phyloP scores from a whole-genome alignment of 2,329 filamentous ascomycete species.

The Gnomoniopsis smithogilvyi region DNA sequence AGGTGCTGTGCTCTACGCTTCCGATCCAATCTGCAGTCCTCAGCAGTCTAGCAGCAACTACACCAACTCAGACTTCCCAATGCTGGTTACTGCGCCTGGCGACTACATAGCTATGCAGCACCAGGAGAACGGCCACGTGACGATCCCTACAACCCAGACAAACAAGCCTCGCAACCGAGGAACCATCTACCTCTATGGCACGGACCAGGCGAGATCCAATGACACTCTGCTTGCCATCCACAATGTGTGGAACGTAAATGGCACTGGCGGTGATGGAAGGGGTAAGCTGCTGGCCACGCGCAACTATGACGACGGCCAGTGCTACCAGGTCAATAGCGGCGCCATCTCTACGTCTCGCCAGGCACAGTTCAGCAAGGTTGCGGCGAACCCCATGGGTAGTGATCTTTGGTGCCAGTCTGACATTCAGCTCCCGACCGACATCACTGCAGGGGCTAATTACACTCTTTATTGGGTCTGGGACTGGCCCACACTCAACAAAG shows the following conservation, averaged over 20 bases:
- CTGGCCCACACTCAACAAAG: constrained; percentile 64
- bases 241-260: constrained; percentile 72
- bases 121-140: constrained; percentile 75
- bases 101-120: constrained; percentile 66
- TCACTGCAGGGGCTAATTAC: constrained; percentile 61
- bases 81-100: constrained; percentile 58
- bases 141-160: constrained; percentile 50
- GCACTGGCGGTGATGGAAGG: constrained; percentile 74
- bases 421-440: constrained; percentile 67
- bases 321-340: constrained; percentile 72
- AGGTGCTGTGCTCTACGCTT: constrained; percentile 43
- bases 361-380: constrained; percentile 45
- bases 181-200: constrained; percentile 74
- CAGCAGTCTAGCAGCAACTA: constrained; percentile 55
- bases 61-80: constrained; percentile 57
- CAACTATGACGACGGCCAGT: constrained; percentile 87
- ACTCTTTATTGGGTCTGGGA: constrained; percentile 98
- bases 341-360: constrained; percentile 58
- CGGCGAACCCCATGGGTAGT: constrained; percentile 49
- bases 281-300: constrained; percentile 74
- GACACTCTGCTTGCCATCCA: constrained; percentile 54
- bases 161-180: constrained; percentile 65
- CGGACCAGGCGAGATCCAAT: constrained; percentile 50
- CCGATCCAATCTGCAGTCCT: constrained; percentile 60
- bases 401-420: constrained; percentile 80